Evolutionary conservation across 192 early-diverging fungal genomes (phyloP), one percentile per base, ranked within the genome.

Genomic region (Thoreauomyces humboldtii): DNA sequence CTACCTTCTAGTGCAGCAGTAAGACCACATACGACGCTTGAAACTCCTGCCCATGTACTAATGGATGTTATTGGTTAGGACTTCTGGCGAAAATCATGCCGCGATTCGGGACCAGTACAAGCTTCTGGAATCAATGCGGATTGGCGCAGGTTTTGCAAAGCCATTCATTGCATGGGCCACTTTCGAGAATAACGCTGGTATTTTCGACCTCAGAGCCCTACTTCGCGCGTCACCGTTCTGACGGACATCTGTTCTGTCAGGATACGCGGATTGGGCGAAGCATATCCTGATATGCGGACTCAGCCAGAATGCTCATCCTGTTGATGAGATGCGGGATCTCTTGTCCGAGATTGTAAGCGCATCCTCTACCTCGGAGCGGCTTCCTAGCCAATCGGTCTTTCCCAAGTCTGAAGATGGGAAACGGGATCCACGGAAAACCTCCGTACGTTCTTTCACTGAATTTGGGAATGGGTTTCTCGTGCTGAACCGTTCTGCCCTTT

Each of bases 21-120:
- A 59, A 6, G 36, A 28, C 41, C 61, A 9, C 22, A n/a, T n/a
- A n/a, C n/a, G n/a, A n/a, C n/a, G n/a, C n/a, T n/a, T n/a, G n/a
- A n/a, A n/a, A n/a, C n/a, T n/a, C n/a, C n/a, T n/a, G n/a, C n/a
- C n/a, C n/a, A n/a, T n/a, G n/a, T n/a, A n/a, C n/a, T n/a, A n/a
- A n/a, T n/a, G n/a, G n/a, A n/a, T n/a, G n/a, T n/a, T n/a, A n/a
- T n/a, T n/a, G n/a, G n/a, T n/a, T n/a, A 60, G 48, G 12, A 37
- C 25, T 27, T 33, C 52, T 22, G 44, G 31, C 2, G 69, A 67
- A 19, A 61, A 66, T 38, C 41, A 64, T 35, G 45, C 34, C 17
- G 68, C 64, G 36, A 63, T 77, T n/a, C 31, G 76, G 6, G 76
- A 77, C 46, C 69, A 63, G 45, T 77, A 63, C 71, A 77, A 77